Percentiles rank a stretch among this genome's conserved stretches.
phyloP scores from a whole-genome alignment of 768 basidiomycete genomes.

The Crepidotus variabilis region DNA sequence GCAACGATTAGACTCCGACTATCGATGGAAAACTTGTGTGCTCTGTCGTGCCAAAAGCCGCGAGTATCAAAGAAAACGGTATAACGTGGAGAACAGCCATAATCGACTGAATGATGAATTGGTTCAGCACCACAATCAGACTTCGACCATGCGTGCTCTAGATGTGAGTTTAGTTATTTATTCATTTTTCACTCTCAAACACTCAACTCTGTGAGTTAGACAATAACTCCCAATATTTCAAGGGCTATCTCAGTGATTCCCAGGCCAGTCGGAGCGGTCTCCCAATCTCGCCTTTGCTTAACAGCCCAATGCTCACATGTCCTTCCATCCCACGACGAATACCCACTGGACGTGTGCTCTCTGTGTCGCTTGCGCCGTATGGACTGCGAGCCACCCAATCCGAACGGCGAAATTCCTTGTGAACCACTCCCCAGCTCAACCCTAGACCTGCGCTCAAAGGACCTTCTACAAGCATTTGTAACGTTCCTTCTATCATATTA shows the following conservation, averaged over 20 bases:
- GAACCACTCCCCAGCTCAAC: not conserved
- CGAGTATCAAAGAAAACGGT: conserved; percentile 29
- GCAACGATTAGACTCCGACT: conserved; percentile 24
- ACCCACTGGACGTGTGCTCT: conserved; percentile 37
- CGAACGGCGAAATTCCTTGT: not conserved
- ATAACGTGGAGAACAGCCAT: conserved; percentile 23
- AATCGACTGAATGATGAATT: conserved; percentile 18
- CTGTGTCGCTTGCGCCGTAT: conserved; percentile 29
- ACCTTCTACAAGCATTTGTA: not conserved
- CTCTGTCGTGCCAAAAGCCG: conserved; percentile 35
- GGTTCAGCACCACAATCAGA: not conserved
- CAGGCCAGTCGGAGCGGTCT: conserved; percentile 3
- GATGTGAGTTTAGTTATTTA: not conserved
- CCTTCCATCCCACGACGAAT: conserved; percentile 32
- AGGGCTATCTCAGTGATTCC: not conserved
- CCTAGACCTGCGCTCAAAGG: not conserved
- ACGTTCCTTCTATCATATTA: not conserved
- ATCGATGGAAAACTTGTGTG: conserved; percentile 41
- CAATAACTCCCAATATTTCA: not conserved
- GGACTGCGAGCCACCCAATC: conserved; percentile 7
- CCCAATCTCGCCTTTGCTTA: conserved; percentile 35
- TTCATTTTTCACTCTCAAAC: not conserved
- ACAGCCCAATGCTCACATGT: conserved; percentile 27
- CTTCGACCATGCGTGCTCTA: conserved; percentile 5
- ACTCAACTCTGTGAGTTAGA: not conserved